A percentile compares a stretch with the other conserved stretches of the same genome.
These are phyloP conservation scores for Colletotrichum sidae DNA, from an alignment of 2,329 filamentous ascomycete genomes.

Conservation along the genomic window DNA sequence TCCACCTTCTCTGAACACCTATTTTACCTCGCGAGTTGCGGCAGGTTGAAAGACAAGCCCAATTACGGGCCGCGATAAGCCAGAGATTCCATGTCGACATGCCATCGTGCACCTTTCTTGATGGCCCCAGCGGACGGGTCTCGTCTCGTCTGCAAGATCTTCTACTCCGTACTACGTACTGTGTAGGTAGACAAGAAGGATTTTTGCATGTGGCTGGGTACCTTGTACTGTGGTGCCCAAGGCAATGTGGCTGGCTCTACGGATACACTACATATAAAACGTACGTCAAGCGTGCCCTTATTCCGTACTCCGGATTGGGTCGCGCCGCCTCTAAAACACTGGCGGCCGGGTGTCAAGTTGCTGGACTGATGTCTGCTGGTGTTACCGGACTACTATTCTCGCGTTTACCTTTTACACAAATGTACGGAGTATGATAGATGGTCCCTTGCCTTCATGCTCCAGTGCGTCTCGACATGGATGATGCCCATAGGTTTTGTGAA, in stretches of 20 bases:
- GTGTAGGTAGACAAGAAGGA: too few species aligned
- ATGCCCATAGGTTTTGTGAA: too few species aligned
- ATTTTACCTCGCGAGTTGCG: too few species aligned
- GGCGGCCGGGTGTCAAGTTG: conserved; percentile 25
- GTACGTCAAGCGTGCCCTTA: conserved; percentile 33
- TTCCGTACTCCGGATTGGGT: conserved; percentile 27
- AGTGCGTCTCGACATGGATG: too few species aligned
- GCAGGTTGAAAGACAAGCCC: too few species aligned
- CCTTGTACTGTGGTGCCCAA: conserved; percentile 22
- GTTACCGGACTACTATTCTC: conserved; percentile 4
- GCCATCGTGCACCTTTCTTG: conserved; percentile 6
- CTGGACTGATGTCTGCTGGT: conserved; percentile 23
- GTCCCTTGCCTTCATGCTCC: too few species aligned
- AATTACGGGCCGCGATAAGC: neutral
- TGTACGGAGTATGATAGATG: too few species aligned
- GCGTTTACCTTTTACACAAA: too few species aligned
- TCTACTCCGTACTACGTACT: too few species aligned
- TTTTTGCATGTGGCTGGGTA: neutral
- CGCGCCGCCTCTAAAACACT: conserved; percentile 34
- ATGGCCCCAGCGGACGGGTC: too few species aligned
- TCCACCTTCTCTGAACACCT: too few species aligned
- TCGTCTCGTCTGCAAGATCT: too few species aligned
- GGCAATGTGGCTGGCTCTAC: conserved; percentile 18
- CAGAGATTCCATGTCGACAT: conserved; percentile 5
- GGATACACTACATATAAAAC: conserved; percentile 31